Base-by-base conservation (phyloP, 345 rosid species). In the Bretschneidera sinensis region DNA sequence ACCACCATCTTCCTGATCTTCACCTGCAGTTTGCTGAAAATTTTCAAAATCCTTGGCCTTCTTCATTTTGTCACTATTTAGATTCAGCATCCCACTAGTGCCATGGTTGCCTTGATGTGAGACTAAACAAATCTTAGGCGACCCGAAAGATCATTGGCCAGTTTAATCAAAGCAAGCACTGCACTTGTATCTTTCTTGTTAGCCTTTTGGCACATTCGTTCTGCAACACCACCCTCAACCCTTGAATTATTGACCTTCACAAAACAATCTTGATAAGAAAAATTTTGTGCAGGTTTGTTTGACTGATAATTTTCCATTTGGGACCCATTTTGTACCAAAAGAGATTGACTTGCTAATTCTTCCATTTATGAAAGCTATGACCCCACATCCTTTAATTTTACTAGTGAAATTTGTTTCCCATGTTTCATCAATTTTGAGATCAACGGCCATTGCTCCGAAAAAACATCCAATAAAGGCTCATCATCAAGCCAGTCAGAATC, bases 401-500 rank as follows among this genome's bases (percentile, higher is more conserved):
- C 63, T 57, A 51, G 53, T 33, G 52, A 61, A 51, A 56, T 72
- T 53, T 64, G 54, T 43, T 71, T 73, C 18, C 68, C 70, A 49
- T 33, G 45, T 50, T 70, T 71, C 13, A 43, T 15, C 21, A 21
- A 50, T 43, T 24, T 61, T 25, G 21, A 15, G 51, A 18, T 9
- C 22, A 25, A 51, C 20, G 28, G 23, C 59, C 24, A 17, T n/a
- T 9, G n/a, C 25, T 17, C 16, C 21, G 34, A 45, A 17, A 48
- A 54, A 43, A 25, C 18, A 59, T 53, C 39, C 8, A 23, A 15
- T 13, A 25, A 20, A 21, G 21, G 21, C 24, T 24, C 19, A 28
- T 28, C 63, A 60, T 89, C 97, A 21, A 39, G 59, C 94, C 91
- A 87, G 34, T 85, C 91, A 33, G 85, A 88, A 67, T 92, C 95